These are phyloP conservation scores for Fusarium denticulatum DNA, from an alignment of 2,329 filamentous ascomycete genomes.

Conservation along the genomic window DNA sequence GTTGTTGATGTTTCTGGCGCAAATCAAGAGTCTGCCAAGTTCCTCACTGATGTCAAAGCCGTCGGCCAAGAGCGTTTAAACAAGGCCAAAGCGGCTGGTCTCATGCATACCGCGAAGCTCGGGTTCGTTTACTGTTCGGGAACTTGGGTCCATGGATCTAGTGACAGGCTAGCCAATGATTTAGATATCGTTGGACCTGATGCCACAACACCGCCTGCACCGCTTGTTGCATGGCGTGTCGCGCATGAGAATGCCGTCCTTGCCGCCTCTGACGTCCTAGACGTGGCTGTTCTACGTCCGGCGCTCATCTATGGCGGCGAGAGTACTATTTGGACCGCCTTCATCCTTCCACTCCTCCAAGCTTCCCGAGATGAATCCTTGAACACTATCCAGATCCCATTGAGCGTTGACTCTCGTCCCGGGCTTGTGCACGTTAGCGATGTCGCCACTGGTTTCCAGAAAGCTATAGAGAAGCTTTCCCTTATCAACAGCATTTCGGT, in stretches of 20 bases:
- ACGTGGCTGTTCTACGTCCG: neutral
- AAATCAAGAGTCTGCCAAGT: neutral
- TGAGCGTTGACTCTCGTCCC: neutral
- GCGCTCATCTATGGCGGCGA: neutral
- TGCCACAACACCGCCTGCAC: accelerated
- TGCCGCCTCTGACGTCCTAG: accelerated
- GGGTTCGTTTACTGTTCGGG: neutral
- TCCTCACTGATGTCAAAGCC: neutral
- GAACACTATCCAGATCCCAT: neutral
- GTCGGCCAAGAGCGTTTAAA: neutral
- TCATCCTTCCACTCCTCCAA: neutral
- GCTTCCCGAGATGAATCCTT: accelerated
- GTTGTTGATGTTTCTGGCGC: neutral
- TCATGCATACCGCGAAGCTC: neutral
- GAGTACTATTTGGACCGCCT: neutral
- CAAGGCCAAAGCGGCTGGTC: neutral
- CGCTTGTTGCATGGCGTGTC: neutral
- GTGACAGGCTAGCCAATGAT: neutral
- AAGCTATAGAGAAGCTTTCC: neutral
- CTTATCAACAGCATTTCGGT: neutral
- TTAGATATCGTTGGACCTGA: accelerated
- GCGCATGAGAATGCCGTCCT: neutral
- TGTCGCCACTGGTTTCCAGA: neutral
- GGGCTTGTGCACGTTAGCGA: neutral
- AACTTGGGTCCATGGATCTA: neutral